Evolutionary conservation across 768 basidiomycete genomes (phyloP), one percentile per base, ranked within the genome.

Genomic region (Psilocybe cyanescens): DNA sequence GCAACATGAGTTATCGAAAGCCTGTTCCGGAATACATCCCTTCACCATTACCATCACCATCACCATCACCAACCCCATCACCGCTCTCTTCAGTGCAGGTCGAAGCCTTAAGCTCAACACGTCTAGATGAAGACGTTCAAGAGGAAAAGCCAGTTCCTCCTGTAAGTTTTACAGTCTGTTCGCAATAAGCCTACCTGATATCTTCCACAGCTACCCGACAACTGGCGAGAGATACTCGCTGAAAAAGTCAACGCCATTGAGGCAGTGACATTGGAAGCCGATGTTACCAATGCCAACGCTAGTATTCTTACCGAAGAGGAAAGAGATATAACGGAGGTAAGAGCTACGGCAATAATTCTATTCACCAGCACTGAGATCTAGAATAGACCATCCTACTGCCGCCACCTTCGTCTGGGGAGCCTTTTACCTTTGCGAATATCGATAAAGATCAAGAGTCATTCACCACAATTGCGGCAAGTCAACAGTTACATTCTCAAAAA

Each of bases 11-110:
- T 71, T 86, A 88, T 71, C 80, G 89, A 56, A 91, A 91, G 71
- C 90, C 90, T 33, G 88, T 84, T 44, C 90, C 90, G 3, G 74
- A 75, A 55, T 90, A 85, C 73, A 78, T 88, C 47, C 89, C 89
- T 35, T 88, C 89, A 11, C 85, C 88, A 4, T 83, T 86, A 51
- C 74, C 81, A 1, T 80, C 80, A 4, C 83, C 86, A 50, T 73
- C 81, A 1, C 79, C 80, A 4, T 81, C 81, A 12, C 71, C 57
- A 3, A 51, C 45, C 16, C 37, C 62, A 31, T 61, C 59, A 17
- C 57, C 63, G 30, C 30, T 30, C 58, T 65, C 46, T 28, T 45
- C 53, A 47, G 8, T 39, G 14, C 37, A 39, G 37, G 37, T 57
- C 29, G 48, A 57, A 9, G 62, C 63, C 17, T 4, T 39, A 17